Base-by-base conservation (phyloP, 352 stramenopile genomes). In the Phytophthora pistaciae region DNA sequence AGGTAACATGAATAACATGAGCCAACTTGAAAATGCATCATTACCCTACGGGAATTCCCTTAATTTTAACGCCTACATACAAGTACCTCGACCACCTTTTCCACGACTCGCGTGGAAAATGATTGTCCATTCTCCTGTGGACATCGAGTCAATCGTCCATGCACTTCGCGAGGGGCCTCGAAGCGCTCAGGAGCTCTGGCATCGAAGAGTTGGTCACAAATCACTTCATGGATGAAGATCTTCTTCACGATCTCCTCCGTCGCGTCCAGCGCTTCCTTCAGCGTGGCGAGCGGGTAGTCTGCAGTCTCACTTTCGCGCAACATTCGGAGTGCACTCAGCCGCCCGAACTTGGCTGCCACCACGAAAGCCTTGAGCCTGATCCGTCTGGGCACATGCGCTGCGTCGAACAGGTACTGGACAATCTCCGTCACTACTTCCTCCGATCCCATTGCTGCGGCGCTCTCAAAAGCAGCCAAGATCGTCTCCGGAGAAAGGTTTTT, bases 361-460 rank as follows among this genome's bases (percentile, higher is more conserved):
- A 63, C 38, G 44, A 54, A 63, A 9, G 56, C 23, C 21, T 62
- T 40, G 23, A 40, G 25, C 4, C 36, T 62, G 20, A 62, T 13
- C 21, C 42, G 21, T 25, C 10, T 20, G 23, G 56, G 56, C 16
- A 62, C 56, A 25, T 36, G 38, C 23, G 49, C 16, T 10, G 23
- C 14, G 5, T 44, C 38, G 27, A 14, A 56, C 18, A 56, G 50
- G 11, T 21, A n/a, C 13, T 21, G 3, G 9, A 38, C n/a, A 52
- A 52, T 10, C 6, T 52, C 5, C 18, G 25, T 23, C 16, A 6
- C 44, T 6, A 25, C 44, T 11, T 52, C 7, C 18, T 25, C 44
- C 4, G 20, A 14, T 52, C 5, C 44, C 23, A 23, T 13, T 10
- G 16, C 23, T n/a, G 14, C 38, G 0, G 38, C 14, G 5, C 20